Conservation (phyloP, 2,329 filamentous ascomycete species). For the Chaetomium olivaceum region DNA sequence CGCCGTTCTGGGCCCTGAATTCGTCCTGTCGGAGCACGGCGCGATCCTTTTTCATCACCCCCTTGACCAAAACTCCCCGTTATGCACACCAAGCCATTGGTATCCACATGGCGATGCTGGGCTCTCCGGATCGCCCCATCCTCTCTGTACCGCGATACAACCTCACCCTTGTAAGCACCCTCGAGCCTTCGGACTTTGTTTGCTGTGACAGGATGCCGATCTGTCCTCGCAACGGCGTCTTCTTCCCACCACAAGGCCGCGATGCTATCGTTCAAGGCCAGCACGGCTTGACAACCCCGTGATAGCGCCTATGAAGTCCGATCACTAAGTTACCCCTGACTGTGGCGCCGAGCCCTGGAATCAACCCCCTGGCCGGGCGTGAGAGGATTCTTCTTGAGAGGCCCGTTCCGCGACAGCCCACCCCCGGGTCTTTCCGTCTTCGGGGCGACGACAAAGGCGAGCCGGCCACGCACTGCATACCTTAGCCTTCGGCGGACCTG, state of each 20-base stretch:
- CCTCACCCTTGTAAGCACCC: conserved; percentile 18
- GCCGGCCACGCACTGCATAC: neutral
- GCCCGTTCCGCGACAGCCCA: neutral
- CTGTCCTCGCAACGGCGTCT: conserved; percentile 12
- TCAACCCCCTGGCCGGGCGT: neutral
- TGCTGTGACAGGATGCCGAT: conserved; percentile 9
- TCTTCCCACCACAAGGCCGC: conserved; percentile 12
- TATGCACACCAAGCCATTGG: neutral
- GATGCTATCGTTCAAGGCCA: conserved; percentile 11
- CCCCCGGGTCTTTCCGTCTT: conserved; percentile 4
- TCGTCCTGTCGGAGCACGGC: neutral
- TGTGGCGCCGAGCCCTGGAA: neutral
- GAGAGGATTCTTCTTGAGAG: neutral
- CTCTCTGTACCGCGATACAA: conserved; percentile 11
- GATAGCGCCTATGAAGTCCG: neutral
- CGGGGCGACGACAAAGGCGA: neutral
- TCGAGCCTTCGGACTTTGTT: neutral
- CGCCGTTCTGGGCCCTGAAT: neutral
- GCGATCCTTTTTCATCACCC: neutral
- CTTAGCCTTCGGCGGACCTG: neutral
- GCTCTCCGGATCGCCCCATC: neutral
- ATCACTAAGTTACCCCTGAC: neutral
- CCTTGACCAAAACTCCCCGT: neutral
- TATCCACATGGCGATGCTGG: conserved; percentile 7
- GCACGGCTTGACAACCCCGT: conserved; percentile 5